phyloP scores from a whole-genome alignment of 2,329 filamentous ascomycete species.

The Colletotrichum sojae region DNA sequence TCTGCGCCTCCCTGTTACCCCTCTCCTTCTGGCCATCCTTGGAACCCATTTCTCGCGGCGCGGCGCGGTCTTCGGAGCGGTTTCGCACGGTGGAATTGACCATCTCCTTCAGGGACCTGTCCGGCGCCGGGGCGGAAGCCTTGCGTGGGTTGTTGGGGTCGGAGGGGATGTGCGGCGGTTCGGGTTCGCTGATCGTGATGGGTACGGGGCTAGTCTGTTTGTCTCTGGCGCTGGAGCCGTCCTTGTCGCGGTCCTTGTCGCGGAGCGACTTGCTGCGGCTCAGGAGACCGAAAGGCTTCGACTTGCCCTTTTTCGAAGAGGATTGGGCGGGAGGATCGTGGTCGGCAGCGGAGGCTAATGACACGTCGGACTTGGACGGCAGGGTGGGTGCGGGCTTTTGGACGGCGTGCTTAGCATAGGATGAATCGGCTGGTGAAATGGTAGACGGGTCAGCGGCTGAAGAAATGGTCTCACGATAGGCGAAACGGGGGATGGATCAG shows the following conservation, averaged over 20 bases:
- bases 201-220: constrained; percentile 46
- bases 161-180: constrained; percentile 52
- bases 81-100: constrained; percentile 77
- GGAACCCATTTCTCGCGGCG: constrained; percentile 59
- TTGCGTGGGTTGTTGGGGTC: constrained; percentile 62
- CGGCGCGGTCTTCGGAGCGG: constrained; percentile 78
- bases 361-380: constrained; percentile 66
- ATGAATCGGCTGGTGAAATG: constrained; percentile 46
- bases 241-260: constrained; percentile 61
- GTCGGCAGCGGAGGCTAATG: constrained; percentile 65
- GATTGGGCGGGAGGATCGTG: constrained; percentile 53
- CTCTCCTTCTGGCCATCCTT: constrained; percentile 62
- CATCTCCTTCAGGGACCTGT: constrained; percentile 78
- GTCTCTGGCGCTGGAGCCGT: constrained; percentile 54
- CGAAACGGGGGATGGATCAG: constrained; percentile 41
- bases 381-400: constrained; percentile 58
- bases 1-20: constrained; percentile 49
- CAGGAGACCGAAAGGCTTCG: constrained; percentile 68
- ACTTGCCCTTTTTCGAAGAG: constrained; percentile 64
- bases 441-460: constrained; percentile 33
- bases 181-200: constrained; percentile 52
- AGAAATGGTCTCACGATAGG: constrained; percentile 41
- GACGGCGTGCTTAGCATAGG: constrained; percentile 51
- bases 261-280: constrained; percentile 66
- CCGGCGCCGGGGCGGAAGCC: constrained; percentile 75